Evolutionary conservation across 345 rosid species (phyloP).

Genomic region (Corchorus olitorius): DNA sequence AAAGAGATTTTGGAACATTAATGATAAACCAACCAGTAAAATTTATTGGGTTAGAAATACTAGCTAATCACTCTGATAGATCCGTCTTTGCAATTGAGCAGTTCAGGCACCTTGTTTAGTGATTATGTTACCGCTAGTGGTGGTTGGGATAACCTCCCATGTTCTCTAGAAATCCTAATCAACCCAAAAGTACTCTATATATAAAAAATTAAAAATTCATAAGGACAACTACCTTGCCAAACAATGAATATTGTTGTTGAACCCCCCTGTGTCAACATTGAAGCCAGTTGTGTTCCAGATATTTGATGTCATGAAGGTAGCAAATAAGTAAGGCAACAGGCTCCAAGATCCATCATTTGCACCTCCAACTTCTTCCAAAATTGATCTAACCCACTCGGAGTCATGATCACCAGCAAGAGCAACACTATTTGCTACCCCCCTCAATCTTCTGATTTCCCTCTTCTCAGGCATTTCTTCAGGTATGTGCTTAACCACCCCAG

Average conservation of each 20-base stretch:
- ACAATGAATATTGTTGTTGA: conserved; percentile 93
- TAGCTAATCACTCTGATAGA: not conserved
- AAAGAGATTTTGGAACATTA: not conserved
- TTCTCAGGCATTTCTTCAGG: conserved; percentile 88
- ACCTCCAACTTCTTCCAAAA: conserved; percentile 89
- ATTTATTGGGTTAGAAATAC: not conserved
- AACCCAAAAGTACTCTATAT: not conserved
- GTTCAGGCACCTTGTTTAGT: too few species aligned
- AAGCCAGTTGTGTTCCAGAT: conserved; percentile 91
- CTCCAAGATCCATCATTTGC: conserved; percentile 95
- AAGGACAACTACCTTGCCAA: conserved; percentile 72
- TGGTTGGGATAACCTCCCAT: too few species aligned
- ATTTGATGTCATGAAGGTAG: conserved; percentile 83
- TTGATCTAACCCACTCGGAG: conserved; percentile 93
- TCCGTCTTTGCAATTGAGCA: too few species aligned
- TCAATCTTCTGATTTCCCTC: conserved; percentile 82
- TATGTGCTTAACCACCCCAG: conserved; percentile 75
- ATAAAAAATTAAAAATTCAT: not conserved
- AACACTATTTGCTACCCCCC: conserved; percentile 69
- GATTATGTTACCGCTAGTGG: too few species aligned
- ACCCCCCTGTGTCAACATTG: conserved; percentile 93
- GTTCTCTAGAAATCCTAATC: not conserved
- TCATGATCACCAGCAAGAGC: conserved; percentile 74
- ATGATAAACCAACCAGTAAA: not conserved
- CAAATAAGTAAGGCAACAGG: conserved; percentile 87